Conservation (phyloP, 2,329 filamentous ascomycete species). For the Colletotrichum tabaci region DNA sequence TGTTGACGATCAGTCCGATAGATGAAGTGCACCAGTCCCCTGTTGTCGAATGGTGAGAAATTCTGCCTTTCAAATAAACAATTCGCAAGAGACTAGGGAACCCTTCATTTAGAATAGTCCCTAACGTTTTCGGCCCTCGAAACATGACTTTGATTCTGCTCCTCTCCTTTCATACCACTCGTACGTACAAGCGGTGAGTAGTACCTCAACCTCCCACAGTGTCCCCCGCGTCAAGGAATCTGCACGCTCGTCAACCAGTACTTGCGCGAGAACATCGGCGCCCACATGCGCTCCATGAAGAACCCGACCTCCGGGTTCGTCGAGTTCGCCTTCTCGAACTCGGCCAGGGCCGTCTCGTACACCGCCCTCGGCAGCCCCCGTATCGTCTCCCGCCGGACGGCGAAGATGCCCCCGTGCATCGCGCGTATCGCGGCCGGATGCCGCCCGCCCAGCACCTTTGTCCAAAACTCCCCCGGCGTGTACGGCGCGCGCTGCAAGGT, state of each 20-base stretch:
- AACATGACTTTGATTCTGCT: no score
- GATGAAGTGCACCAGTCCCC: constrained; percentile 1
- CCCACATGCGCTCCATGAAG: constrained; percentile 44
- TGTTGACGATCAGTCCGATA: no score
- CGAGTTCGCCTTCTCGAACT: constrained; percentile 40
- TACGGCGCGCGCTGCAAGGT: constrained; percentile 31
- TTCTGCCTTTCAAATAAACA: constrained; percentile 23
- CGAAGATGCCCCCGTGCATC: constrained; percentile 42
- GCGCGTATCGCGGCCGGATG: constrained; percentile 41
- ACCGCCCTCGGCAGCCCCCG: constrained; percentile 27
- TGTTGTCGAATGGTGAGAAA: constrained; percentile 36
- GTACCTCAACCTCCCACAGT: no score
- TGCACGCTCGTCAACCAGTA: constrained; percentile 28
- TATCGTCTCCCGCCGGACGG: constrained; percentile 39
- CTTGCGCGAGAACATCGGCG: constrained; percentile 40
- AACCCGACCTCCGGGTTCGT: constrained; percentile 42
- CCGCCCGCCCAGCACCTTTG: constrained; percentile 16
- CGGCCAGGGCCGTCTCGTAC: constrained; percentile 30
- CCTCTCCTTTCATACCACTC: no score
- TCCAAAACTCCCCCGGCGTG: constrained; percentile 40
- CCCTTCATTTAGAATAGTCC: constrained; percentile 22
- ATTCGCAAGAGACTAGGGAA: constrained; percentile 8
- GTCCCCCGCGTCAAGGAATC: neutral
- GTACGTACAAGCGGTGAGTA: no score
- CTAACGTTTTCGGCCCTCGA: neutral